Percentiles rank a stretch among this genome's conserved stretches.
phyloP scores from a whole-genome alignment of 2,329 filamentous ascomycete species.

The Xylaria sp. region DNA sequence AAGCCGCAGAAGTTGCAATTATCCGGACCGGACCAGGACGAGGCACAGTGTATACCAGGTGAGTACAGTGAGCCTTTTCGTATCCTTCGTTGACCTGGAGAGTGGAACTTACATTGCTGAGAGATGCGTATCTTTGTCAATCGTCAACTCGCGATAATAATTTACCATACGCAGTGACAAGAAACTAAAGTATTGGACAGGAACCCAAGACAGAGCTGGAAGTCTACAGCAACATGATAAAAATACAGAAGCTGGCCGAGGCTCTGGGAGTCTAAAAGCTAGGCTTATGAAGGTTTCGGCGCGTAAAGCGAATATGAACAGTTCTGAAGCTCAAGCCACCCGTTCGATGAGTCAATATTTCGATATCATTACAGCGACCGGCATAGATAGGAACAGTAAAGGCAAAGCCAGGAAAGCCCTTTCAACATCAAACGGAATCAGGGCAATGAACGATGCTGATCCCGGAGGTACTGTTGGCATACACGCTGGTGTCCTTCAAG shows the following conservation, averaged over 20 bases:
- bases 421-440: not conserved
- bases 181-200: not conserved
- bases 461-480: slow-evolving; percentile 27
- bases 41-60: not conserved
- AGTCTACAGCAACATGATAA: slow-evolving; percentile 24
- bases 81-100: not conserved
- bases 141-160: not conserved
- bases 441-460: not conserved
- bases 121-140: not conserved
- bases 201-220: slow-evolving; percentile 11
- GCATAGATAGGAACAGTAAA: not conserved
- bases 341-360: not conserved
- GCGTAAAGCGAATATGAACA: slow-evolving; percentile 4
- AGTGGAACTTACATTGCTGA: not conserved
- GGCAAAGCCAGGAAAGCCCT: not conserved
- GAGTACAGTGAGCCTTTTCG: not conserved
- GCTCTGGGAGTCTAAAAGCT: slow-evolving; percentile 6
- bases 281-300: slow-evolving; percentile 12
- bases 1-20: not conserved
- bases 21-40: not conserved
- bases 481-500: slow-evolving; percentile 34
- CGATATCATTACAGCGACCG: not conserved
- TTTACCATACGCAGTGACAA: not conserved
- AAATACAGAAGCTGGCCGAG: slow-evolving; percentile 20
- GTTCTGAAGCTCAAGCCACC: not conserved